phyloP scores from a whole-genome alignment of 2,329 filamentous ascomycete species.

The Tympanopsis confertula region DNA sequence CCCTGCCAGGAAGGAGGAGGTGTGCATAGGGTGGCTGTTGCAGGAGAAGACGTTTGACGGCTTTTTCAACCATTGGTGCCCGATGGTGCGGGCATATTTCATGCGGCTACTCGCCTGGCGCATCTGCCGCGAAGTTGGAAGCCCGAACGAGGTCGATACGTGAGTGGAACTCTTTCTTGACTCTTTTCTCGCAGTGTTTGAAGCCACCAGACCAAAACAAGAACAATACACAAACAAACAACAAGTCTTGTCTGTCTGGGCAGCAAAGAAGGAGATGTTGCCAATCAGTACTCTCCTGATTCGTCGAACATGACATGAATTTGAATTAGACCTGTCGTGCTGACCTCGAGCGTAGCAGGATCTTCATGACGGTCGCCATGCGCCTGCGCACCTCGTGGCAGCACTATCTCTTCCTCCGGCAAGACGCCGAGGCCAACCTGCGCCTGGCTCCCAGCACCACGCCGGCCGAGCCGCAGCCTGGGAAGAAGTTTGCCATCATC shows the following conservation, averaged over 20 bases:
- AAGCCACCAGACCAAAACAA: too few relatives aligned
- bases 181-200: neutral
- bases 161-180: conserved; percentile 31
- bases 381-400: conserved; percentile 66
- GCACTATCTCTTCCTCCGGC: conserved; percentile 66
- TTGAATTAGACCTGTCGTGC: conserved; percentile 6
- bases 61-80: conserved; percentile 88
- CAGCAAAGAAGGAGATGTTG: too few relatives aligned
- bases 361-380: conserved; percentile 56
- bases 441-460: conserved; percentile 58
- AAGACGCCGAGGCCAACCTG: conserved; percentile 45
- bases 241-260: too few relatives aligned
- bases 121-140: conserved; percentile 65
- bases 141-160: conserved; percentile 52
- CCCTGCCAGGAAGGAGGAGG: conserved; percentile 50
- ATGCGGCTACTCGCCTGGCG: conserved; percentile 87
- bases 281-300: too few relatives aligned
- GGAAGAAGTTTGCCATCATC: conserved; percentile 78
- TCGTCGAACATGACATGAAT: too few relatives aligned
- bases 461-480: conserved; percentile 75
- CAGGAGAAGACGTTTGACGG: conserved; percentile 64
- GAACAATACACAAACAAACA: too few relatives aligned
- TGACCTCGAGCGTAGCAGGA: conserved; percentile 39
- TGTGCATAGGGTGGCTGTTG: conserved; percentile 69
- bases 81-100: conserved; percentile 87